A percentile compares a stretch with the other conserved stretches of the same genome.
These are phyloP conservation scores for Cladophialophora chaetospira DNA, from an alignment of 2,329 filamentous ascomycete genomes.

Conservation along the genomic window DNA sequence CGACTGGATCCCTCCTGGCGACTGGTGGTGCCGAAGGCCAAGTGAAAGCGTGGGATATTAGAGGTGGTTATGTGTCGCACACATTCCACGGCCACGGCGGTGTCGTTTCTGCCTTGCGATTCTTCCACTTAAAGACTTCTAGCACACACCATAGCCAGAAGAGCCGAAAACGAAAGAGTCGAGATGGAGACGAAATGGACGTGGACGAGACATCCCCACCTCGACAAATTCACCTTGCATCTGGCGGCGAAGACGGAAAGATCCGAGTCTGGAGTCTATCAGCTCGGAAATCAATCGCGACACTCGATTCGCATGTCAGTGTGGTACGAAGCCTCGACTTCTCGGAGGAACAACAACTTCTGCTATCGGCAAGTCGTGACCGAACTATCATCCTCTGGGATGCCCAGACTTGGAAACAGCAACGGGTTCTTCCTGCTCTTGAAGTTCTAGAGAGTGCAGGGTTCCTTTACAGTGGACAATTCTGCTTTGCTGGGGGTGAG, in stretches of 20 bases:
- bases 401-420: slow-evolving; percentile 77
- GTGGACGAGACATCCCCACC: slow-evolving; percentile 45
- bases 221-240: slow-evolving; percentile 72
- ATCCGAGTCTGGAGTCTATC: slow-evolving; percentile 89
- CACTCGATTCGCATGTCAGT: slow-evolving; percentile 89
- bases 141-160: neutral
- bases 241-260: slow-evolving; percentile 91
- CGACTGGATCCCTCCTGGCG: slow-evolving; percentile 83
- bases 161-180: slow-evolving; percentile 40
- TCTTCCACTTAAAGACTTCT: slow-evolving; percentile 67
- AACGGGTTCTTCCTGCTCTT: slow-evolving; percentile 77
- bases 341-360: slow-evolving; percentile 69
- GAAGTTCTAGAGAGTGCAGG: slow-evolving; percentile 84
- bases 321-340: slow-evolving; percentile 88
- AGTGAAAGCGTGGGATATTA: slow-evolving; percentile 96
- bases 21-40: slow-evolving; percentile 91
- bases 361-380: slow-evolving; percentile 86
- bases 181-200: slow-evolving; percentile 50
- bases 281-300: slow-evolving; percentile 74
- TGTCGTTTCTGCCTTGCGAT: slow-evolving; percentile 84
- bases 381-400: slow-evolving; percentile 96
- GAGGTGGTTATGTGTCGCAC: slow-evolving; percentile 83
- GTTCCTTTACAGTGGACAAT: slow-evolving; percentile 69
- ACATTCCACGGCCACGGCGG: slow-evolving; percentile 93
- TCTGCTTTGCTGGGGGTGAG: slow-evolving; percentile 83